Percentiles rank a stretch among this genome's conserved stretches.
These are phyloP conservation scores for Lenzites betulinus DNA, from an alignment of 768 basidiomycete species.

Conservation along the genomic window DNA sequence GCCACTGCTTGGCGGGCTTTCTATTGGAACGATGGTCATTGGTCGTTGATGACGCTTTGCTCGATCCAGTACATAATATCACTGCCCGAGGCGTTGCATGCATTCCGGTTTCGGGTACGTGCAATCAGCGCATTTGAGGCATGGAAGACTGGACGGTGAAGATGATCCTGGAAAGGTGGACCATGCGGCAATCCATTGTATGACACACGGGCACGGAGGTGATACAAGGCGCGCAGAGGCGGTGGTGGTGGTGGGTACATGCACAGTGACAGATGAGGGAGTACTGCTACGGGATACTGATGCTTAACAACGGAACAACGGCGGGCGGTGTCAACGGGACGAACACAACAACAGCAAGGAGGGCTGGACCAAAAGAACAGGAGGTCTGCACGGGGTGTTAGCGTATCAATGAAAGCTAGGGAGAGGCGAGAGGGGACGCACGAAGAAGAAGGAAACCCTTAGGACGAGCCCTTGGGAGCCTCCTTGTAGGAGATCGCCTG, in stretches of 20 bases:
- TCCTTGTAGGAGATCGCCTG: slow-evolving; percentile 90
- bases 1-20: too few species aligned
- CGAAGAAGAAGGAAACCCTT: slow-evolving; percentile 9
- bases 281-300: slow-evolving; percentile 29
- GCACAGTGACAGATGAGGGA: slow-evolving; percentile 21
- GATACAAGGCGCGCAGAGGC: slow-evolving; percentile 22
- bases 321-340: slow-evolving; percentile 24
- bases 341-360: slow-evolving; percentile 25
- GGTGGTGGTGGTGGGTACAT: slow-evolving; percentile 23
- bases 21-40: too few species aligned
- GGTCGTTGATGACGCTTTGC: too few species aligned
- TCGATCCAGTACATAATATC: too few species aligned
- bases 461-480: slow-evolving; percentile 63
- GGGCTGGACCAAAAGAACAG: slow-evolving; percentile 17
- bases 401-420: background rate
- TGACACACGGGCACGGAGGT: slow-evolving; percentile 12
- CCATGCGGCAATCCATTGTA: slow-evolving; percentile 24
- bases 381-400: background rate
- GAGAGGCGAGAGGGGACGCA: slow-evolving; percentile 1
- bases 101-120: too few species aligned
- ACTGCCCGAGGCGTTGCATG: too few species aligned
- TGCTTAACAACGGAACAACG: slow-evolving; percentile 23
- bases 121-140: too few species aligned
- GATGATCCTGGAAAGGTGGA: slow-evolving; percentile 17
- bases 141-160: background rate